Base-by-base conservation (phyloP, 768 basidiomycete genomes). In the Russula griseocarnosa region DNA sequence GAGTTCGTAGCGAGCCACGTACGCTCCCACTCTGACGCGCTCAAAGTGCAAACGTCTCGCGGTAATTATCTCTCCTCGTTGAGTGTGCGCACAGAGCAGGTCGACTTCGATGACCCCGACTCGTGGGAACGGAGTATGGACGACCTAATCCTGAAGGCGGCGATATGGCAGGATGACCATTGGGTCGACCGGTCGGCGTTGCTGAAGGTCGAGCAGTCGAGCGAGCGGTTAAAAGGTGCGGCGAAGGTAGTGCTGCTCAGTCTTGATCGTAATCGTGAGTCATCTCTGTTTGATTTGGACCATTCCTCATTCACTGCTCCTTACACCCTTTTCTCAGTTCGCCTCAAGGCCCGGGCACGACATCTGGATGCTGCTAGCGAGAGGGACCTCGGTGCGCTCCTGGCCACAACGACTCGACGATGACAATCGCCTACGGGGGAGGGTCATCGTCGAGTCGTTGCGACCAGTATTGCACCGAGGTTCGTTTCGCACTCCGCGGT, bases 11-110 rank as follows among this genome's bases (percentile, higher is more conserved):
- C 87, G 3, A 77, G 83, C 1, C 86, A 88, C 69, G 75, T 98
- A 63, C 89, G 88, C 55, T 81, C 88, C 4, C 88, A 92, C 72
- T 75, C 86, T 0, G 76, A 79, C 1, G 88, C 86, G 11, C 85
- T 99, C 74, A 98, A 98, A 78, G 87, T 98, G 7, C 94, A 94
- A 76, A 99, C 97, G 0, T 90, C 89, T 7, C 88, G 88, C 69
- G 97, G 97, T 65, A 98, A 98, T 72, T 98, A 98, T 73, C 81
- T 99, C 4, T 79, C 83, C 0, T 88, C 88, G 44, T 81, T 99
- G 20, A 86, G 74, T 70, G 84, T 98, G 22, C 86, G 94, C 26
- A 86, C 85, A 0, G 96, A 98, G 73, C 83, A 88, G 66, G 82
- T 94, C 63, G 88, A 92, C 66, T 90, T 93, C 71, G 71, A 80